These are phyloP conservation scores for Boletus subcaerulescens DNA, from an alignment of 768 basidiomycete genomes.

Conservation along the genomic window DNA sequence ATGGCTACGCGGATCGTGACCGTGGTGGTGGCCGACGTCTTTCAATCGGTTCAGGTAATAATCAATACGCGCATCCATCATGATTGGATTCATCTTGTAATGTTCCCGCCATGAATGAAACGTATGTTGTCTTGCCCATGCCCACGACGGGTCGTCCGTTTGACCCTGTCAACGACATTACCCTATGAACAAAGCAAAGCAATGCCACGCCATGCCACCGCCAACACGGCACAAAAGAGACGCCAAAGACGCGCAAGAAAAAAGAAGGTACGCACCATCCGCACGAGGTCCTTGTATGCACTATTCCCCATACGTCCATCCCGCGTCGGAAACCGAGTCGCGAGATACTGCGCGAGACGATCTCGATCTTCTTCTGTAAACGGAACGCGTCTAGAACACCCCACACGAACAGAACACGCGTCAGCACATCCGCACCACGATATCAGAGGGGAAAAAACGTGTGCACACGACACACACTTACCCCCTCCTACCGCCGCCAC, in stretches of 20 bases:
- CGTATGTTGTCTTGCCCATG: conserved; percentile 42
- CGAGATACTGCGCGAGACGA: conserved; percentile 46
- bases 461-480: conserved; percentile 3
- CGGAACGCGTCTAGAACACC: conserved; percentile 15
- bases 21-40: conserved; percentile 16
- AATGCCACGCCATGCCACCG: too few species aligned
- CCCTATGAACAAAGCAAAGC: too few species aligned
- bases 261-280: conserved; percentile 40
- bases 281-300: conserved; percentile 44
- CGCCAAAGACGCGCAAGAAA: not conserved
- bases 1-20: conserved; percentile 25
- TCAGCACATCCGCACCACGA: not conserved
- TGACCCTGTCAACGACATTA: conserved; percentile 14
- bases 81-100: conserved; percentile 43
- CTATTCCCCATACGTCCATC: conserved; percentile 47
- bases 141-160: conserved; percentile 37
- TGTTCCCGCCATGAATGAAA: conserved; percentile 64
- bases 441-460: not conserved
- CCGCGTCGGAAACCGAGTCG: conserved; percentile 40
- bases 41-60: conserved; percentile 22
- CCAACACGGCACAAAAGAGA: too few species aligned
- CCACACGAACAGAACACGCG: not conserved
- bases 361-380: conserved; percentile 43
- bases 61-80: conserved; percentile 43
- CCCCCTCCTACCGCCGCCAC: not conserved